A percentile compares a stretch with the other conserved stretches of the same genome.
Evolutionary conservation across 805 yeast species (phyloP).

Genomic region (Candida maesae): DNA sequence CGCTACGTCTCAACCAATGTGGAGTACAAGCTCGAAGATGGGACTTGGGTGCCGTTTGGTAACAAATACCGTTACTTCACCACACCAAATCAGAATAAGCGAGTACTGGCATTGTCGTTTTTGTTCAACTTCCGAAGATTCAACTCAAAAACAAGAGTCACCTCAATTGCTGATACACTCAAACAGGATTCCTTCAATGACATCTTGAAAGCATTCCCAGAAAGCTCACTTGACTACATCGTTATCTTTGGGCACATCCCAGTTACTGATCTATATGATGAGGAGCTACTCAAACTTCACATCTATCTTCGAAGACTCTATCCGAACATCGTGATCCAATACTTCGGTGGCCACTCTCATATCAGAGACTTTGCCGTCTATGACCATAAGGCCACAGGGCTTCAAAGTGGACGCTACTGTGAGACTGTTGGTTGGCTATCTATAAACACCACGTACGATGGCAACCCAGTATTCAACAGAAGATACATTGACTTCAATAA

Average conservation of each 20-base stretch:
- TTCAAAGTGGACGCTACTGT: conserved; percentile 92
- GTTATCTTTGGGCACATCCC: conserved; percentile 82
- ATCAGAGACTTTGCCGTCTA: conserved; percentile 74
- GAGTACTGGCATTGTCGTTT: conserved; percentile 71
- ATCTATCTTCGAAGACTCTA: conserved; percentile 48
- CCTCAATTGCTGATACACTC: conserved; percentile 52
- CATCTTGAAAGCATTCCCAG: conserved; percentile 31
- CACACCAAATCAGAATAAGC: conserved; percentile 49
- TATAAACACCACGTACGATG: conserved; percentile 33
- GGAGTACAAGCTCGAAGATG: conserved; percentile 44
- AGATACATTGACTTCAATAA: conserved; percentile 80
- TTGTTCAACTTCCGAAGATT: conserved; percentile 68
- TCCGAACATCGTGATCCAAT: conserved; percentile 68
- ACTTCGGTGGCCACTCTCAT: conserved; percentile 94
- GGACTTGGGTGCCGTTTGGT: conserved; percentile 61
- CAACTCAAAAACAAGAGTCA: conserved; percentile 60
- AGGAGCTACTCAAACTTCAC: conserved; percentile 34
- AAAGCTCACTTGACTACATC: conserved; percentile 54
- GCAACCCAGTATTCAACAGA: conserved; percentile 43
- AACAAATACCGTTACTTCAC: conserved; percentile 58
- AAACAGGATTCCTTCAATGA: conserved; percentile 63
- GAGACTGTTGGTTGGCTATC: conserved; percentile 92
- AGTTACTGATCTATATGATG: conserved; percentile 37
- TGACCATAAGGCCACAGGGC: conserved; percentile 64
- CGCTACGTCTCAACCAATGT: conserved; percentile 72